Evolutionary conservation across 805 yeast genomes (phyloP), one percentile per base, ranked within the genome.

Genomic region (Wilhelminamyces savonicus): DNA sequence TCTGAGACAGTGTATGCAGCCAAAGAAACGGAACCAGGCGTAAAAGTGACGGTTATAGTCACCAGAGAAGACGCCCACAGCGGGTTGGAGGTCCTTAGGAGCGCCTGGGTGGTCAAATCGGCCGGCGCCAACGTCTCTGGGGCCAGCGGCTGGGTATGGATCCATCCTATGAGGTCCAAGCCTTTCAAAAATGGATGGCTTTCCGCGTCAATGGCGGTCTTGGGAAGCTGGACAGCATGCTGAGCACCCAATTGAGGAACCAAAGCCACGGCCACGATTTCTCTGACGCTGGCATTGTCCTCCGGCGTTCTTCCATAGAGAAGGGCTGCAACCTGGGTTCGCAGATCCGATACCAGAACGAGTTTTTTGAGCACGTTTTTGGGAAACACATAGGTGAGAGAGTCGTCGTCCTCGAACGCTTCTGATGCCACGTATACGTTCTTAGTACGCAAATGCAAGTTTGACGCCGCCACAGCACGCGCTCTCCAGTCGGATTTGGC

Each of bases 401-500:
- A 66, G 11, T 65, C 76, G 16, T 67, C 77, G 6, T 56, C 57
- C 27, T 60, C 53, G 28, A 78, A 83, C 17, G 79, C 85, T 8
- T 82, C 74, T 3, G 82, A 66, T 2, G 83, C 76, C 41, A 79
- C 86, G 23, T 82, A 74, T 37, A 84, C 76, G 44, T 62, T 62
- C 49, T 81, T 82, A 5, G 88, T 65, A 27, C 95, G 76, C 52
- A 82, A 56, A 44, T 81, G 80, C 27, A 92, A 62, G 40, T 76
- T 70, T 26, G 82, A 70, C 0, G 94, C 70, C 1, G 94, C 78
- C 28, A 92, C 74, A 0, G 97, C 96, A 23, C 94, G 61, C 31
- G 70, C 69, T 43, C 97, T 70, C 99, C 99, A 92, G 48, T 87
- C 95, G 21, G 87, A 77, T 51, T 76, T 79, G 2, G 96, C 84